phyloP scores from a whole-genome alignment of 1,284 basidiomycete species.

The Ganoderma lingzhi region DNA sequence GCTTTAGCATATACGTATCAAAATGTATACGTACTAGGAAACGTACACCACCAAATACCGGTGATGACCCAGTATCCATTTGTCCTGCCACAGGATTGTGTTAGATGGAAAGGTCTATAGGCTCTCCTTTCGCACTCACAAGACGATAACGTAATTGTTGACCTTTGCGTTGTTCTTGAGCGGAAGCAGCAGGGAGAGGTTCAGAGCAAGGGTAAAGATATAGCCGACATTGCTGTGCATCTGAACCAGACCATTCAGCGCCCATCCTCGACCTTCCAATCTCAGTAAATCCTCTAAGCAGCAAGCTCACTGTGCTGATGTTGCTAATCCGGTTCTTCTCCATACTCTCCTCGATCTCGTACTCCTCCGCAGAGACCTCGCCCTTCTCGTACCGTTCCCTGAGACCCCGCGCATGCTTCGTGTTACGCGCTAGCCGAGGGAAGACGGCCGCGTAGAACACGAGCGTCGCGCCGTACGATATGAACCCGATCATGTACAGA shows the following conservation, averaged over 20 bases:
- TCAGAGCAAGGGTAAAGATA: constrained; percentile 69
- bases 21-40: not conserved
- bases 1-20: not conserved
- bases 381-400: constrained; percentile 67
- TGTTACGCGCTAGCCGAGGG: constrained; percentile 84
- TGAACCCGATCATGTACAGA: constrained; percentile 84
- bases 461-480: constrained; percentile 78
- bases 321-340: constrained; percentile 90
- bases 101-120: not conserved
- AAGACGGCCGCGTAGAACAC: constrained; percentile 88
- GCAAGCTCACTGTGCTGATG: constrained; percentile 74
- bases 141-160: constrained; percentile 73
- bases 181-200: constrained; percentile 79
- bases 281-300: constrained; percentile 1
- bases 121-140: constrained; percentile 51
- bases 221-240: constrained; percentile 82
- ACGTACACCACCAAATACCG: constrained; percentile 86
- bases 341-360: constrained; percentile 79
- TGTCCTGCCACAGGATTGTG: constrained; percentile 50
- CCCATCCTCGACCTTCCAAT: not conserved
- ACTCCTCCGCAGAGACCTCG: constrained; percentile 66
- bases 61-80: constrained; percentile 79
- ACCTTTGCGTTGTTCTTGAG: constrained; percentile 69
- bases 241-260: constrained; percentile 44
- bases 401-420: constrained; percentile 68